Base-by-base conservation (phyloP, 1,284 basidiomycete species). In the Hymenochaete sp. region DNA sequence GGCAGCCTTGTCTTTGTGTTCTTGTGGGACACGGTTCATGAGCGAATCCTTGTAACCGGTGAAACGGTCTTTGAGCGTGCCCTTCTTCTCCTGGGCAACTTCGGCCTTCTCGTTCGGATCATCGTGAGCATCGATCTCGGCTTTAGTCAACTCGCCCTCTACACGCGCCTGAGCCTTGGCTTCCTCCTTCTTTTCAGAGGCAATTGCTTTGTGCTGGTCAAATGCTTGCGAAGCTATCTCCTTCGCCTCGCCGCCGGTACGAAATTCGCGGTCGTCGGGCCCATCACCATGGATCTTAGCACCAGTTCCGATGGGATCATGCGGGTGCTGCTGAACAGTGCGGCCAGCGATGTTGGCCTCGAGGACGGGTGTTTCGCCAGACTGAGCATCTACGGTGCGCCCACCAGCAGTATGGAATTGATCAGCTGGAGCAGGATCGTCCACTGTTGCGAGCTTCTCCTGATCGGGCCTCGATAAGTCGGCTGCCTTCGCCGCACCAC, bases 401-500 rank as follows among this genome's bases (percentile, higher is more conserved):
- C 45, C 49, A 3, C 49, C 49, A 3, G 28, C 39, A 11, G 49
- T 50, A 16, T 42, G 24, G 39, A 47, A 35, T n/a, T n/a, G 5
- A 56, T 81, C 75, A 27, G 71, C 62, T 0, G 83, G 77, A 0
- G 73, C 86, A 25, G 83, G 64, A 49, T 87, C 71, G 65, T 96
- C 82, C 33, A 89, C 78, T 19, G 65, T 62, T 29, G 70, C 63
- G 35, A 97, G 71, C 3, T 63, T 63, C 27, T 88, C 79, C 39
- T 82, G 65, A 40, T 65, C 56, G 0, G 93, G 93, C 10, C 82
- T 79, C 36, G 90, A 68, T 25, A 63, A 62, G 45, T 79, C 73
- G n/a, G 88, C 86, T 7, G 75, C 82, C 62, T 91, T 87, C 55
- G 70, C 62, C 0, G 87, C 84, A 22, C 77, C 79, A 41, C 77